These are phyloP conservation scores for Nothomitra cinnamomea DNA, from an alignment of 2,329 filamentous ascomycete species.

Conservation along the genomic window DNA sequence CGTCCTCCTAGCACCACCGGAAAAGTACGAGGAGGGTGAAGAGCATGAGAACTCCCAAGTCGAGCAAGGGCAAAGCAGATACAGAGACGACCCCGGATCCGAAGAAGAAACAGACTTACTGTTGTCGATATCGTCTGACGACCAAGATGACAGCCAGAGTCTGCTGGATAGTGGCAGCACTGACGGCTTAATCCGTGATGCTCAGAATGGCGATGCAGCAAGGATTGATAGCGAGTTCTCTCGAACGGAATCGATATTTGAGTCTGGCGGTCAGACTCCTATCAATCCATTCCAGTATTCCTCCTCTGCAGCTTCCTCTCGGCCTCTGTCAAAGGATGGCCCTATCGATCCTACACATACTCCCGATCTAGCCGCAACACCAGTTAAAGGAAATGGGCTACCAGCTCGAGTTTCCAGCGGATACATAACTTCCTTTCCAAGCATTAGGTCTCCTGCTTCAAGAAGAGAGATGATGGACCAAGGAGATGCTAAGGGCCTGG, in stretches of 20 bases:
- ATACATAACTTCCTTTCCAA: slow-evolving; percentile 47
- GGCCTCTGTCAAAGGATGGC: slow-evolving; percentile 9
- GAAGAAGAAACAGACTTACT: not conserved
- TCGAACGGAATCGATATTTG: slow-evolving; percentile 15
- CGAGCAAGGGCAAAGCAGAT: slow-evolving; percentile 1
- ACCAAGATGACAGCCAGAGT: not conserved
- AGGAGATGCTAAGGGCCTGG: slow-evolving; percentile 25
- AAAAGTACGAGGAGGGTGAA: slow-evolving; percentile 37
- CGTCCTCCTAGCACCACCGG: slow-evolving; percentile 73
- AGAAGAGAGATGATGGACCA: slow-evolving; percentile 7
- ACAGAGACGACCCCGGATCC: not conserved
- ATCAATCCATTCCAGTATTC: slow-evolving; percentile 19
- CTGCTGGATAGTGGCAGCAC: not conserved
- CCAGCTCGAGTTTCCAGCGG: slow-evolving; percentile 26
- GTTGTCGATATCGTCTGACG: not conserved
- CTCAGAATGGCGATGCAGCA: slow-evolving; percentile 5
- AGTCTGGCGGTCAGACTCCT: slow-evolving; percentile 25
- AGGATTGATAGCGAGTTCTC: not conserved
- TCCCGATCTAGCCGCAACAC: slow-evolving; percentile 22
- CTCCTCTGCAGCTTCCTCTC: slow-evolving; percentile 19
- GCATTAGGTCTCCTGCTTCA: slow-evolving; percentile 25
- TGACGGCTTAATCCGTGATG: slow-evolving; percentile 11
- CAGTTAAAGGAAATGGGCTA: slow-evolving; percentile 31
- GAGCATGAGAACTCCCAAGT: slow-evolving; percentile 19
- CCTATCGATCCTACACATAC: slow-evolving; percentile 5